Evolutionary conservation across 805 yeast genomes (phyloP), one percentile per base, ranked within the genome.

Genomic region (Candida taoyuanica): DNA sequence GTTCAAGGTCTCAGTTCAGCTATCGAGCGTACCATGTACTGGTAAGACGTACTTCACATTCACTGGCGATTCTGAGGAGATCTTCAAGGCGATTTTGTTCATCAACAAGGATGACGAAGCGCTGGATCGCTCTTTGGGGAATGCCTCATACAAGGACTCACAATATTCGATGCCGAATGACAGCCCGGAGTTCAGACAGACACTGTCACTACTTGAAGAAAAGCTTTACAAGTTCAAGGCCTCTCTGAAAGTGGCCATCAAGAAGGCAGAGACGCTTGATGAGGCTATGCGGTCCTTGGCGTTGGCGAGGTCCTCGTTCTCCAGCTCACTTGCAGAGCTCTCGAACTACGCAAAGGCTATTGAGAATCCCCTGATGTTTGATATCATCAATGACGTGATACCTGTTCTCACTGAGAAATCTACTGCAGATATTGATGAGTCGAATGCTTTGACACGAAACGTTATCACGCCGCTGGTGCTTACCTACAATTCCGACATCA

Each of bases 401-500:
- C 36, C 48, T 3, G 25, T 30, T 2, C 27, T 49, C 8, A 52
- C 52, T 1, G 53, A 49, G 9, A 33, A 40, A 29, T 49, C 56
- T 4, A 45, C 47, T 5, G 19, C 28, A 17, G 53, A 54, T 11
- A 44, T 54, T 23, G 33, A 45, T 14, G 45, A 51, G 24, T 47
- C 56, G 7, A 45, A 45, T 20, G n/a, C 23, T 1, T 31, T 52
- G 2, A 34, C 48, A 2, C 29, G 46, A 21, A 34, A 40, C 14
- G 15, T 54, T n/a, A 28, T 50, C 5, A 37, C 33, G 2, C 56
- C 58, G 5, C 18, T 52, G 8, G 19, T 38, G 11, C 16, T 20
- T n/a, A 16, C 46, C 12, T 51, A 43, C 36, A 50, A 49, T 27
- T 43, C 53, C 3, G 55, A 47, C 17, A 33, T 53, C 24, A 52